Percentiles rank a stretch among this genome's conserved stretches.
phyloP scores from a whole-genome alignment of 257 asterid species.

The Euphrasia confusa region DNA sequence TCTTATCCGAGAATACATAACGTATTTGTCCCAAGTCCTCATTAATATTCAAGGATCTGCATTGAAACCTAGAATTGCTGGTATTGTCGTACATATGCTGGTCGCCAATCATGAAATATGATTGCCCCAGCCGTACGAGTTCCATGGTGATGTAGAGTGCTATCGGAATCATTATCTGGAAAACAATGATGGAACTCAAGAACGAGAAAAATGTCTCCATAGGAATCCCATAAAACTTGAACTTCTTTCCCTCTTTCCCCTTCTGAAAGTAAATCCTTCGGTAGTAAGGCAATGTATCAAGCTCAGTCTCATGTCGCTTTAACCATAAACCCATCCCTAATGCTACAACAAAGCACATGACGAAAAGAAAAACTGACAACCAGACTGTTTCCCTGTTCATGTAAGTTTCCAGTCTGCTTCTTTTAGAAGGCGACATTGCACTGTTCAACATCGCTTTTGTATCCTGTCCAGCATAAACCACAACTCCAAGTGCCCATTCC shows the following conservation, averaged over 20 bases:
- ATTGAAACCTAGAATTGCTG: constrained; percentile 82
- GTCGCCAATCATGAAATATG: constrained; percentile 97
- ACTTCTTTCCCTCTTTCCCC: constrained; percentile 52
- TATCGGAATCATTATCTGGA: constrained; percentile 98
- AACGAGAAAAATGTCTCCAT: constrained; percentile 91
- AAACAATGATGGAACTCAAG: constrained; percentile 90
- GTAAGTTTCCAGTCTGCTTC: constrained; percentile 92
- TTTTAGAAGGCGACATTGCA: constrained; percentile 80
- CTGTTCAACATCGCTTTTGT: constrained; percentile 97
- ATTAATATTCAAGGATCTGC: constrained; percentile 96
- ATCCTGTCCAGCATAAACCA: constrained; percentile 95
- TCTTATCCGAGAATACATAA: constrained; percentile 86
- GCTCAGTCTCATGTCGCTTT: constrained; percentile 52
- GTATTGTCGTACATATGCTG: constrained; percentile 67
- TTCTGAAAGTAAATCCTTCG: constrained; percentile 57
- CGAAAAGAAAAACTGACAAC: constrained; percentile 79
- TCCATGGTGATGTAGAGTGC: constrained; percentile 98
- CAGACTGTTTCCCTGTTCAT: constrained; percentile 95
- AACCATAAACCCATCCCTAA: constrained; percentile 91
- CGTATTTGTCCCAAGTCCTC: constrained; percentile 98
- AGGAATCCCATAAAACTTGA: constrained; percentile 81
- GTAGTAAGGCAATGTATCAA: constrained; percentile 81
- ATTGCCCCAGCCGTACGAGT: constrained; percentile 94
- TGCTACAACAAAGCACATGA: constrained; percentile 86
- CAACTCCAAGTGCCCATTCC: constrained; percentile 90